Evolutionary conservation across 1,139 yeast species (phyloP).

Genomic region (Blastobotrys illinoisensis): DNA sequence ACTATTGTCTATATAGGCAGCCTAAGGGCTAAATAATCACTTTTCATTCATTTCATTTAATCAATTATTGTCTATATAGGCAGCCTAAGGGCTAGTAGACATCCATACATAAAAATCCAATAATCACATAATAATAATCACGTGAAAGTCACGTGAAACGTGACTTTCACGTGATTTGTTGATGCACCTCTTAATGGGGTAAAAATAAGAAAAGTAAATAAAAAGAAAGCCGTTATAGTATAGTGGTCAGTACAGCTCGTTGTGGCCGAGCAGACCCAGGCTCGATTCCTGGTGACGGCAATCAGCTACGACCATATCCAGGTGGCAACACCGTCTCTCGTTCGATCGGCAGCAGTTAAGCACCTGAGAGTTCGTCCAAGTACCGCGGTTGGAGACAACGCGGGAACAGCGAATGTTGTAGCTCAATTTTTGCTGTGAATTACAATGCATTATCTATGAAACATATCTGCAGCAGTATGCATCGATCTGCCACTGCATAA

Average conservation of each 20-base stretch:
- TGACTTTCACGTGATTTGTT: neutral
- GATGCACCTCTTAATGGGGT: neutral
- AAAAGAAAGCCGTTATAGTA: constrained; percentile 24
- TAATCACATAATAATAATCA: neutral
- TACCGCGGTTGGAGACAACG: too few relatives aligned
- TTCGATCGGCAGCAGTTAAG: too few relatives aligned
- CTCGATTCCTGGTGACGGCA: constrained; percentile 26
- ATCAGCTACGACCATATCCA: too few relatives aligned
- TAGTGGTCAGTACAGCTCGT: constrained; percentile 32
- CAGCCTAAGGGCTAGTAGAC: too few relatives aligned
- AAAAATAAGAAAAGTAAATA: neutral
- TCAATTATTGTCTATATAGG: too few relatives aligned
- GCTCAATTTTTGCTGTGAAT: neutral
- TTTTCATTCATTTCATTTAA: too few relatives aligned
- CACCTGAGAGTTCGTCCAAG: too few relatives aligned
- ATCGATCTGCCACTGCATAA: too few relatives aligned
- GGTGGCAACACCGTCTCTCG: too few relatives aligned
- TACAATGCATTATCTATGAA: neutral
- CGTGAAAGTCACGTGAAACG: neutral
- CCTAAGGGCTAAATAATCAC: too few relatives aligned
- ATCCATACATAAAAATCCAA: too few relatives aligned
- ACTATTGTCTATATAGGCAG: too few relatives aligned
- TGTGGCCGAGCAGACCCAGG: constrained; percentile 38
- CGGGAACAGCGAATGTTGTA: neutral
- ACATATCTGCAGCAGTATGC: neutral